Evolutionary conservation across 139 green algal genomes (phyloP).

Genomic region (Auxenochlorella protothecoides): DNA sequence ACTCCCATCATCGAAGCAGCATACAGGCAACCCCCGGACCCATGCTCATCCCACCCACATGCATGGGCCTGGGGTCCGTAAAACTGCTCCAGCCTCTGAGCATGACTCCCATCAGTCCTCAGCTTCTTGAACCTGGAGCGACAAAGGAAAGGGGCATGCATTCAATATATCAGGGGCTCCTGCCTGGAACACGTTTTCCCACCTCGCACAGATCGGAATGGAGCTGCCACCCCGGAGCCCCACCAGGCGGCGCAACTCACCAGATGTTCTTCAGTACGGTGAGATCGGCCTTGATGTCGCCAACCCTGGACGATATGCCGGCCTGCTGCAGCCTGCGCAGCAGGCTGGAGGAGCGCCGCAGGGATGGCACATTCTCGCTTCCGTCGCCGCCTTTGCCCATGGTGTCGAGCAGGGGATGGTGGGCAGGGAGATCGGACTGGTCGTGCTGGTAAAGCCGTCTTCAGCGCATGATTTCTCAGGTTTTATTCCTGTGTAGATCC

Average conservation of each 20-base stretch:
- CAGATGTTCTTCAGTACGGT: conserved; percentile 72
- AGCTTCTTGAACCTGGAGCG: not conserved
- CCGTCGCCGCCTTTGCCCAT: conserved; percentile 8
- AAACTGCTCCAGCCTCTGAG: conserved; percentile 70
- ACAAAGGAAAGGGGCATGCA: not conserved
- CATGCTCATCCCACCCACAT: conserved; percentile 28
- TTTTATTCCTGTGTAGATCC: too few relatives aligned
- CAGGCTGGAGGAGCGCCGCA: not conserved
- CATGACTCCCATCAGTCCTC: conserved; percentile 28
- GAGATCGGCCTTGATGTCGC: conserved; percentile 12
- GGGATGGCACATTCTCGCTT: not conserved
- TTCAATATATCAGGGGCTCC: not conserved
- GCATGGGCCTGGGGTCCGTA: conserved; percentile 67
- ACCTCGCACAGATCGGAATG: not conserved
- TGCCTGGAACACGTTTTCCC: not conserved
- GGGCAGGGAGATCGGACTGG: too few relatives aligned
- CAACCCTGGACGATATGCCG: too few relatives aligned
- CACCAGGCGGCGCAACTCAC: conserved; percentile 30
- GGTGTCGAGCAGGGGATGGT: not conserved
- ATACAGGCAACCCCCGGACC: not conserved
- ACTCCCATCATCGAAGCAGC: not conserved
- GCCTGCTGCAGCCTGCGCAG: not conserved
- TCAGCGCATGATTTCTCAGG: too few relatives aligned
- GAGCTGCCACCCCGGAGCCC: not conserved
- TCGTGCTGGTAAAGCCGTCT: too few relatives aligned